Conservation (phyloP, 2,329 filamentous ascomycete genomes). For the Clonostachys rosea region DNA sequence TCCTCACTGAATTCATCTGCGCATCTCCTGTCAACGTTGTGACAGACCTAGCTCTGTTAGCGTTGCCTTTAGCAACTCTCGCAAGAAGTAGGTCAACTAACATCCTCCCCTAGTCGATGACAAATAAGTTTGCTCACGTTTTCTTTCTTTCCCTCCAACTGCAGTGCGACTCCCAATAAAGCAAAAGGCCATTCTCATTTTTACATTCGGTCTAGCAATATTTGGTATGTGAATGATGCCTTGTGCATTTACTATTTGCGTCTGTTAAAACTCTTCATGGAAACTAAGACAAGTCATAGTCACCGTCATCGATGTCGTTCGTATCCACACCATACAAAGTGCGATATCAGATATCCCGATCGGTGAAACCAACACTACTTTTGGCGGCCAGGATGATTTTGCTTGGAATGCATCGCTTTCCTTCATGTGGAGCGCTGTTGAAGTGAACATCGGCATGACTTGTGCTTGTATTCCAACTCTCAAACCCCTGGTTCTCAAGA, state of each 20-base stretch:
- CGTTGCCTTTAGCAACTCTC: conserved; percentile 39
- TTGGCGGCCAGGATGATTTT: conserved; percentile 49
- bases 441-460: conserved; percentile 86
- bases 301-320: conserved; percentile 79
- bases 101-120: background rate
- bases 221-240: conserved; percentile 39
- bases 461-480: conserved; percentile 90
- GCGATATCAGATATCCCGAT: conserved; percentile 47
- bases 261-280: background rate
- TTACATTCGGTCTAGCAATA: conserved; percentile 82
- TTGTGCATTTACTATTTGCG: background rate
- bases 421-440: conserved; percentile 91
- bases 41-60: conserved; percentile 82
- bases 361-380: conserved; percentile 29
- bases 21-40: conserved; percentile 90
- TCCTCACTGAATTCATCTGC: conserved; percentile 60
- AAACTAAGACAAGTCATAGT: conserved; percentile 35
- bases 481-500: conserved; percentile 73
- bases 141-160: conserved; percentile 69
- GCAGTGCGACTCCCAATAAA: conserved; percentile 78
- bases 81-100: background rate
- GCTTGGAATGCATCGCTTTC: conserved; percentile 76
- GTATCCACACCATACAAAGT: conserved; percentile 84
- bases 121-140: conserved; percentile 20
- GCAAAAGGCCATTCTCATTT: conserved; percentile 81